Evolutionary conservation across 495 filamentous ascomycete species (phyloP).

Genomic region (Aspergillus diversus): DNA sequence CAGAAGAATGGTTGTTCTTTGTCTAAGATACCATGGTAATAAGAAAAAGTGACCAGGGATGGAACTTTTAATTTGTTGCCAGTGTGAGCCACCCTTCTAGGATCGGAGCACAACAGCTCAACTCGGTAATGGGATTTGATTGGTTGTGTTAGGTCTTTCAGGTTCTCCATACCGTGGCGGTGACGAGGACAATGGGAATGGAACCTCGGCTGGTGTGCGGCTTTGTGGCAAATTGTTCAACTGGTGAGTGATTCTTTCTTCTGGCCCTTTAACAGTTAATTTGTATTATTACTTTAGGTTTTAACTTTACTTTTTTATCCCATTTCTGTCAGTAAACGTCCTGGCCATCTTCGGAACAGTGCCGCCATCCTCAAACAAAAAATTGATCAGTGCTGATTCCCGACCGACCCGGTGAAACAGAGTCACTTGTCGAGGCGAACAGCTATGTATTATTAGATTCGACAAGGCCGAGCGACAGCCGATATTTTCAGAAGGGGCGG

Average conservation of each 20-base stretch:
- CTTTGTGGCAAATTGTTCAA: not conserved
- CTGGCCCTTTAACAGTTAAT: no score
- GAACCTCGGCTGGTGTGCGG: conserved; percentile 13
- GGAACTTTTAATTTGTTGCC: not conserved
- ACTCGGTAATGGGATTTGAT: not conserved
- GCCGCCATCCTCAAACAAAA: no score
- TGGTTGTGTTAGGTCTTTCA: not conserved
- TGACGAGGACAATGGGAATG: conserved; percentile 14
- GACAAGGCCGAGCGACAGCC: no score
- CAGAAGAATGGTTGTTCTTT: not conserved
- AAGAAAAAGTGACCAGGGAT: not conserved
- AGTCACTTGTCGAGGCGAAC: not conserved
- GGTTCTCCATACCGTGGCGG: conserved; percentile 13
- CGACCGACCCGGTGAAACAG: no score
- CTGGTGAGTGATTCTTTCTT: no score
- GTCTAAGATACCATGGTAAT: conserved; percentile 3
- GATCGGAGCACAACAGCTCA: not conserved
- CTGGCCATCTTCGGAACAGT: no score
- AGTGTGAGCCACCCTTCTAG: not conserved
- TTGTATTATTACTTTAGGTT: no score
- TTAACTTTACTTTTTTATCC: no score
- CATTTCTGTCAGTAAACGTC: no score
- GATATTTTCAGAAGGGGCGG: no score
- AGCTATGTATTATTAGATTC: no score
- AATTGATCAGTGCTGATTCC: no score